These are phyloP conservation scores for Aspergillus nanangensis DNA, from an alignment of 495 filamentous ascomycete genomes.

Conservation along the genomic window DNA sequence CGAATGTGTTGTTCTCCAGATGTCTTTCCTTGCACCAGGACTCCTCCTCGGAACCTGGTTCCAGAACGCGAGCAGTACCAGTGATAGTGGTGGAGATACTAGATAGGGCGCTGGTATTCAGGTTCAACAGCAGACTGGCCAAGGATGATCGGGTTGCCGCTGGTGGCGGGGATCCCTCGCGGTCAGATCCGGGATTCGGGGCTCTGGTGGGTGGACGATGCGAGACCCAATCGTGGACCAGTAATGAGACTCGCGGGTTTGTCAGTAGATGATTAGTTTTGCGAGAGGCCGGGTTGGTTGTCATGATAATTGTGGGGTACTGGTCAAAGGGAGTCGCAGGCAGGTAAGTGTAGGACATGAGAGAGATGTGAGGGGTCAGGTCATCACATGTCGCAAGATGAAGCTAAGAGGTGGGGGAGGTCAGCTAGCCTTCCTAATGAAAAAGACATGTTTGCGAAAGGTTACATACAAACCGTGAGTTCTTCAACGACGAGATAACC, in stretches of 20 bases:
- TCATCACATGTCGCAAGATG: conserved; percentile 87
- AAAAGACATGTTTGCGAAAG: no score
- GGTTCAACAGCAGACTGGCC: conserved; percentile 75
- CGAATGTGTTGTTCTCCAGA: conserved; percentile 88
- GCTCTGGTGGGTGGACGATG: conserved; percentile 81
- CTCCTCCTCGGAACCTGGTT: conserved; percentile 72
- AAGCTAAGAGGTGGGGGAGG: conserved; percentile 59
- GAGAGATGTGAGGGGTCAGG: conserved; percentile 84
- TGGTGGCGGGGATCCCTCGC: conserved; percentile 59
- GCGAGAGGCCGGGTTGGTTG: conserved; percentile 79
- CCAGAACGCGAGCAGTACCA: conserved; percentile 69
- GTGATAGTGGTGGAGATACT: conserved; percentile 93
- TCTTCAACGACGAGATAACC: conserved; percentile 86
- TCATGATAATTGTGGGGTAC: conserved; percentile 84
- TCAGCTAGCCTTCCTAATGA: no score
- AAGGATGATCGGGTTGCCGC: conserved; percentile 64
- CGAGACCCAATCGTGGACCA: conserved; percentile 98
- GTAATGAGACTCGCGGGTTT: conserved; percentile 88
- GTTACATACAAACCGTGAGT: conserved; percentile 79
- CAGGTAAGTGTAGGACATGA: conserved; percentile 99
- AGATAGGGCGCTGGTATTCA: conserved; percentile 84
- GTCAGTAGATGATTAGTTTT: conserved; percentile 82
- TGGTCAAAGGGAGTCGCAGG: conserved; percentile 71
- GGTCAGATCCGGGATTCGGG: conserved; percentile 41
- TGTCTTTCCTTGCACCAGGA: conserved; percentile 73